A percentile compares a stretch with the other conserved stretches of the same genome.
Evolutionary conservation across 768 basidiomycete species (phyloP).

Genomic region (Galerina marginata): DNA sequence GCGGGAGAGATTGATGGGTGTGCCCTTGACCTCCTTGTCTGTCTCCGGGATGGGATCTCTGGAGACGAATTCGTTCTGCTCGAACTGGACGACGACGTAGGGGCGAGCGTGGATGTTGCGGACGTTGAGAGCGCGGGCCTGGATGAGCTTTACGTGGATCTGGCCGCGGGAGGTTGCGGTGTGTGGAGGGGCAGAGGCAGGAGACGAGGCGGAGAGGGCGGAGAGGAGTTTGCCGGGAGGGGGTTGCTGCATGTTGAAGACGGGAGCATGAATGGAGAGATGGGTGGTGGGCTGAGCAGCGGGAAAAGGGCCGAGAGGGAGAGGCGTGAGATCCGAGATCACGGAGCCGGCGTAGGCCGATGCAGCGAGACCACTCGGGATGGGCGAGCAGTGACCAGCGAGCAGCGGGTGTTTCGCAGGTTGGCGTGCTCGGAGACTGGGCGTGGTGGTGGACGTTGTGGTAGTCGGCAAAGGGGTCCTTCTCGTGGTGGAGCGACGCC

Average conservation of each 20-base stretch:
- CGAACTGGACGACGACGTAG: constrained; percentile 97
- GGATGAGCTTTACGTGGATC: constrained; percentile 95
- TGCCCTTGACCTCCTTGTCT: constrained; percentile 89
- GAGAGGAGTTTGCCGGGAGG: constrained; percentile 49
- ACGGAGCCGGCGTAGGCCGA: constrained; percentile 45
- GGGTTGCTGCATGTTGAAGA: constrained; percentile 78
- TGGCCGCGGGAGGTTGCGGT: constrained; percentile 61
- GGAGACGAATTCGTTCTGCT: constrained; percentile 97
- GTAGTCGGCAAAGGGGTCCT: constrained; percentile 60
- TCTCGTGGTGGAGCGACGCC: constrained; percentile 38
- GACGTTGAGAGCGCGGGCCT: constrained; percentile 83
- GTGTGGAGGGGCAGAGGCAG: constrained; percentile 32
- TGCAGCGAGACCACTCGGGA: constrained; percentile 29
- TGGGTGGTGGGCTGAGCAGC: constrained; percentile 60
- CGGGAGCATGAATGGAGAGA: constrained; percentile 85
- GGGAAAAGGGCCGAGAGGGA: constrained; percentile 50
- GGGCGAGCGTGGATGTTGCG: constrained; percentile 68
- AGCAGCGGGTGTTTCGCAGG: constrained; percentile 46
- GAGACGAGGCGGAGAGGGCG: constrained; percentile 28
- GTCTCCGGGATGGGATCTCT: constrained; percentile 85
- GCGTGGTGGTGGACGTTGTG: neutral
- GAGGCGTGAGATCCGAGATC: constrained; percentile 47
- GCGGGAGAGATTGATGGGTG: constrained; percentile 60
- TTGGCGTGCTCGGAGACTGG: constrained; percentile 27
- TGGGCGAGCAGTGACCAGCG: constrained; percentile 22